These are phyloP conservation scores for Prunus fruticosa DNA, from an alignment of 306 rosid species.

Conservation along the genomic window DNA sequence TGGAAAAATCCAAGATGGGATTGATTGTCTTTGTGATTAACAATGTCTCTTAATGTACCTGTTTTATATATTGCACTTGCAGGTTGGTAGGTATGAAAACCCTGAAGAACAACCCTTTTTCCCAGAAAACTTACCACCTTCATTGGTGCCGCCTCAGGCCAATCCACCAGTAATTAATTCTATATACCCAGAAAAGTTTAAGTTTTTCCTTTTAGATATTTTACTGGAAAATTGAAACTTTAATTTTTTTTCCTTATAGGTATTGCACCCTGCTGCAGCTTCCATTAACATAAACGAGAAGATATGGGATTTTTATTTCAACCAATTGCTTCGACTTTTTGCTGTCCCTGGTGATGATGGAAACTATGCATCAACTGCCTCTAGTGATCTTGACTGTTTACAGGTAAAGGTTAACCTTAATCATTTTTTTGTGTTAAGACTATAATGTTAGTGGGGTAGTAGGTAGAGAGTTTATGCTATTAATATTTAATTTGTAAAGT, in stretches of 20 bases:
- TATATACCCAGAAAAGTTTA: neutral
- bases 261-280: slow-evolving; percentile 67
- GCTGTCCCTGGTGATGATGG: slow-evolving; percentile 71
- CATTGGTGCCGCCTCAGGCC: slow-evolving; percentile 52
- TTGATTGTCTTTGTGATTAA: neutral
- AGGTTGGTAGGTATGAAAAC: slow-evolving; percentile 79
- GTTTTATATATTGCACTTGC: neutral
- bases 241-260: slow-evolving; percentile 21
- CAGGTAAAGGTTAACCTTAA: slow-evolving; percentile 43
- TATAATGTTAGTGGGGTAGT: neutral
- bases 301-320: slow-evolving; percentile 69
- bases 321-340: slow-evolving; percentile 60
- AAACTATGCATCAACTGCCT: slow-evolving; percentile 82
- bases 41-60: neutral
- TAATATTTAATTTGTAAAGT: neutral
- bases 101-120: slow-evolving; percentile 85
- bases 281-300: slow-evolving; percentile 61
- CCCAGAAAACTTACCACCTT: slow-evolving; percentile 47
- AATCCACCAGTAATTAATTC: slow-evolving; percentile 44
- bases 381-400: slow-evolving; percentile 76
- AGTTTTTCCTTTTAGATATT: neutral
- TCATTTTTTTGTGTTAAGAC: neutral
- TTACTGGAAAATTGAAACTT: neutral
- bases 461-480: slow-evolving; percentile 2
- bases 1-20: neutral